These are phyloP conservation scores for Chimonanthus salicifolius DNA, from an alignment of 164 flowering plant species.

Conservation along the genomic window DNA sequence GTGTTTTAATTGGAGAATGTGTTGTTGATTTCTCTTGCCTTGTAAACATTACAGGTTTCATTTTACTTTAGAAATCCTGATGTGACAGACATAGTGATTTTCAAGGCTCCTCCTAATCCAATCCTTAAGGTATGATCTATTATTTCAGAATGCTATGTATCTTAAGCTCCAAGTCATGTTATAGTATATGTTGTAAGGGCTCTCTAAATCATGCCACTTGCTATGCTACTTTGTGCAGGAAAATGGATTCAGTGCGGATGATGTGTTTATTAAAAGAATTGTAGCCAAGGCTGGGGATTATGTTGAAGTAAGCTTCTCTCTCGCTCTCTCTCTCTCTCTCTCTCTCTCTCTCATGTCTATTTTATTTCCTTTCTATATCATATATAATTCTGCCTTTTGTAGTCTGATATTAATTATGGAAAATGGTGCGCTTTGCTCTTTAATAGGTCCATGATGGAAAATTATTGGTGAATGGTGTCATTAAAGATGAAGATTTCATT, in stretches of 20 bases:
- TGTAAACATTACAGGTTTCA: conserved; percentile 56
- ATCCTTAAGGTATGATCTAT: conserved; percentile 50
- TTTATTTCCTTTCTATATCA: background rate
- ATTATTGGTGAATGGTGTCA: conserved; percentile 66
- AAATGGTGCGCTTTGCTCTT: background rate
- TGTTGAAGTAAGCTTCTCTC: too few relatives aligned
- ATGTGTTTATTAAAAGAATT: conserved; percentile 83
- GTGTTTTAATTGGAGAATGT: background rate
- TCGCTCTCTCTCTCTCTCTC: too few relatives aligned
- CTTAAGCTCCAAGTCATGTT: background rate
- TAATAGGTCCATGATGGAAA: conserved; percentile 74
- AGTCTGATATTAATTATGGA: background rate
- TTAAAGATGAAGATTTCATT: conserved; percentile 72
- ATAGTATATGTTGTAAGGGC: background rate
- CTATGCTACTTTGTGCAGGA: conserved; percentile 32
- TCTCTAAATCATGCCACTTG: background rate
- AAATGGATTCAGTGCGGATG: conserved; percentile 59
- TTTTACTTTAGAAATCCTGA: conserved; percentile 73
- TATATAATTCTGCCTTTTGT: background rate
- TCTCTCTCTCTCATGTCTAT: background rate
- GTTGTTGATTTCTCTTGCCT: conserved; percentile 7
- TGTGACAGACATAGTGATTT: conserved; percentile 85
- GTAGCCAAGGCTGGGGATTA: conserved; percentile 43
- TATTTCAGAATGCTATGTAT: background rate
- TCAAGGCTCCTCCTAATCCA: conserved; percentile 63